Evolutionary conservation across 108 stramenopile species (phyloP), one percentile per base, ranked within the genome.

Genomic region (Pseudonitzschia multistriata): DNA sequence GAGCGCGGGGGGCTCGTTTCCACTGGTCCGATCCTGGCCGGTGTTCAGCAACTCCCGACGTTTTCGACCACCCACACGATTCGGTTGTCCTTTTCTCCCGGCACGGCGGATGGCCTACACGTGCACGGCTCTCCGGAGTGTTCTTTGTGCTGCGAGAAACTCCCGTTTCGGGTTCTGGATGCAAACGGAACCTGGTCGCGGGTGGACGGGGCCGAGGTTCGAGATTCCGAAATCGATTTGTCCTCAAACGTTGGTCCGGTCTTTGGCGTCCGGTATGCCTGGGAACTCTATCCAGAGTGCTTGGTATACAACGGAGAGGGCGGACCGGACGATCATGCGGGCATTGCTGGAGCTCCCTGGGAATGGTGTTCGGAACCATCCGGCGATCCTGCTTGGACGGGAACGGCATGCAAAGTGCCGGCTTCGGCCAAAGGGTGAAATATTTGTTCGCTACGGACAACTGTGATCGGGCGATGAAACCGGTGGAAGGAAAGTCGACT

Each of bases 251-350:
- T 39, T 0, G 22, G 33, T 45, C 37, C n/a, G 0, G 53, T 73
- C 11, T 55, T 55, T 55, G 72, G 72, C 22, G 66, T 73, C 24
- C 62, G 72, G 14, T 73, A 73, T 66, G 72, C 72, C 13, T 73
- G 72, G 72, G 64, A 54, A 24, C 53, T 54, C 25, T 40, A 34
- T 53, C 72, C 72, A 6, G 37, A 73, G 56, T 73, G 72, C 31
- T 42, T 66, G 8, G 14, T 73, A 2, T 73, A 73, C 54, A 73
- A 73, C 52, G 72, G 64, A 5, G 7, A n/a, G 36, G 72, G 72
- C 15, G 72, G 72, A 14, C 72, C 72, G 3, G 72, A 73, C 29
- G 72, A 73, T 66, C 72, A 73, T 49, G 27, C 15, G 29, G 72
- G 72, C 13, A 34, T 73, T 36, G 27, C 72, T 29, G 52, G 39